These are phyloP conservation scores for Oehlia diaphana DNA, from an alignment of 192 early-diverging fungal species.

Conservation along the genomic window DNA sequence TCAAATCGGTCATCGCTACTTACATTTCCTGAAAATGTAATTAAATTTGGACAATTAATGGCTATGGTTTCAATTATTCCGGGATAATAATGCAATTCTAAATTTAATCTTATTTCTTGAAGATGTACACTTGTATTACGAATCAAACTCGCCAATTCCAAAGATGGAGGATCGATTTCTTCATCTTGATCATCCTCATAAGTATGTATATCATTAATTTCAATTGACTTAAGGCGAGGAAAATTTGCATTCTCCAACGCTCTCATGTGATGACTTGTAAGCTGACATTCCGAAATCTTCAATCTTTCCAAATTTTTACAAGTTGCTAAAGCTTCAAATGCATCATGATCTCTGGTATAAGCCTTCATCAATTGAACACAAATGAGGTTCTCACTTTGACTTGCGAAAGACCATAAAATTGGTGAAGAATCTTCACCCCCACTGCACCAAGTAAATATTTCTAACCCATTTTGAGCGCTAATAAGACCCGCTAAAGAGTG, in stretches of 20 bases:
- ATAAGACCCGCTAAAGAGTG: neutral
- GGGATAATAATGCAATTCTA: slow-evolving; percentile 25
- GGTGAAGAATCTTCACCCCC: neutral
- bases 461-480: neutral
- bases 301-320: slow-evolving; percentile 9
- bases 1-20: slow-evolving; percentile 8
- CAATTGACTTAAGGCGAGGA: neutral
- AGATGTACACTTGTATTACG: neutral
- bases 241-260: neutral
- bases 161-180: neutral
- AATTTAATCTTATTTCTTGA: slow-evolving; percentile 11
- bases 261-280: neutral
- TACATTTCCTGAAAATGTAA: neutral
- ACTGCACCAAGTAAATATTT: neutral
- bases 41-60: slow-evolving; percentile 8
- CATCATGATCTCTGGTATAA: neutral
- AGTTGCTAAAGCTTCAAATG: neutral
- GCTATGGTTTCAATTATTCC: neutral
- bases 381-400: neutral
- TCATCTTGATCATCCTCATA: slow-evolving; percentile 9
- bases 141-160: neutral
- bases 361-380: neutral
- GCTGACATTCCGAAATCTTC: neutral
- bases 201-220: neutral
- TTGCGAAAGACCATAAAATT: neutral